phyloP scores from a whole-genome alignment of 2,329 filamentous ascomycete genomes.

The Herpotrichia juniperi region DNA sequence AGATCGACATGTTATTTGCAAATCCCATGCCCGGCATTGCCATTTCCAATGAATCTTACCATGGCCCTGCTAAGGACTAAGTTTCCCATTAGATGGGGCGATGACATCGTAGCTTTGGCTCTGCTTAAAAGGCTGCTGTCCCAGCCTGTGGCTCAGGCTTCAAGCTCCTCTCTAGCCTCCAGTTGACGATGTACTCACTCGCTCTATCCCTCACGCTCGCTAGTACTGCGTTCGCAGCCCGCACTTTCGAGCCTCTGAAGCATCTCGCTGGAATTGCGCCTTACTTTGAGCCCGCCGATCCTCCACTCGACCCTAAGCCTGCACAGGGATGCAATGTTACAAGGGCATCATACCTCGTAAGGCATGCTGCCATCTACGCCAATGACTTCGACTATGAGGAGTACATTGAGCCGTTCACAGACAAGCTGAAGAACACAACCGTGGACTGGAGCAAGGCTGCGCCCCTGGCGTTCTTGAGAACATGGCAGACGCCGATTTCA shows the following conservation, averaged over 20 bases:
- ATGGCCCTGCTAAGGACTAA: not conserved
- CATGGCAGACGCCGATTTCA: slow-evolving; percentile 63
- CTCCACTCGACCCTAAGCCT: slow-evolving; percentile 53
- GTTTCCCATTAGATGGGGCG: not conserved
- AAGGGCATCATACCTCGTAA: slow-evolving; percentile 55
- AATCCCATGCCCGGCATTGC: not conserved
- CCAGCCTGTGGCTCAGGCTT: not conserved
- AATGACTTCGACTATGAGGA: slow-evolving; percentile 60
- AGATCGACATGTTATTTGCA: slow-evolving; percentile 2
- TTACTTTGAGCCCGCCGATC: slow-evolving; percentile 56
- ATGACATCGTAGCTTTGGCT: not conserved
- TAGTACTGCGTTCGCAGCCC: slow-evolving; percentile 36
- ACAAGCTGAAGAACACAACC: slow-evolving; percentile 65
- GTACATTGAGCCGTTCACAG: slow-evolving; percentile 58
- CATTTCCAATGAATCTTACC: not conserved
- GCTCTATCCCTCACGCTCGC: slow-evolving; percentile 25
- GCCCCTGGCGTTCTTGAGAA: slow-evolving; percentile 61
- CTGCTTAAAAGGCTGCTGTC: not conserved
- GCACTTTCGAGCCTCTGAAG: slow-evolving; percentile 55
- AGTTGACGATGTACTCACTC: slow-evolving; percentile 23
- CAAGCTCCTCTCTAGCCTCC: not conserved
- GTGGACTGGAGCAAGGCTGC: slow-evolving; percentile 64
- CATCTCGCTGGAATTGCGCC: slow-evolving; percentile 59
- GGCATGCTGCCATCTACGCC: slow-evolving; percentile 59
- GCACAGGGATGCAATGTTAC: slow-evolving; percentile 60